These are phyloP conservation scores for Ophiostoma ips DNA, from an alignment of 2,329 filamentous ascomycete genomes.

Conservation along the genomic window DNA sequence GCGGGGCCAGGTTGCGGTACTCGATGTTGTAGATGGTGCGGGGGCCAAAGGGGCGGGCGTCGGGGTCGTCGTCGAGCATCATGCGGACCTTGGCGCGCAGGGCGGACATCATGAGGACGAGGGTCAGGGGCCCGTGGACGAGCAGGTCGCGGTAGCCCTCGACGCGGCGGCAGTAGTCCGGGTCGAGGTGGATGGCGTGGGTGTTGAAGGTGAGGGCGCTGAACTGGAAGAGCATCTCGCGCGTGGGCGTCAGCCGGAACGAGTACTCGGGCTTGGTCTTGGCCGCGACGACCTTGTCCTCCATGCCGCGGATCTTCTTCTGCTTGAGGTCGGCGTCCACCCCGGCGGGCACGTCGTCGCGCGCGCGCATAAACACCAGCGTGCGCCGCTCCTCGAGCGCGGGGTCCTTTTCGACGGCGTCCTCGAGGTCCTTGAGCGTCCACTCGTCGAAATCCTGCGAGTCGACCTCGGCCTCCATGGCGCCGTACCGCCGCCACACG, in stretches of 20 bases:
- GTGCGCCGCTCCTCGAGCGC: constrained; percentile 34
- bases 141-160: constrained; percentile 66
- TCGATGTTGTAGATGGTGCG: constrained; percentile 20
- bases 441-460: constrained; percentile 1
- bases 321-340: not conserved
- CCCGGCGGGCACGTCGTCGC: constrained; percentile 5
- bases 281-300: not conserved
- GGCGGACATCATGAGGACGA: constrained; percentile 62
- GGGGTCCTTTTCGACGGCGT: constrained; percentile 9
- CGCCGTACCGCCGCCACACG: constrained; percentile 25
- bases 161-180: constrained; percentile 48
- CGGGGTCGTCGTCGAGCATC: constrained; percentile 23
- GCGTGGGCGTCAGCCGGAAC: constrained; percentile 49
- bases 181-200: constrained; percentile 79
- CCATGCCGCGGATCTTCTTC: not conserved
- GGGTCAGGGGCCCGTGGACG: constrained; percentile 74
- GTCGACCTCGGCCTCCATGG: not conserved
- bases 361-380: constrained; percentile 38
- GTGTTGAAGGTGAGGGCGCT: constrained; percentile 86
- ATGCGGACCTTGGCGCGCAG: constrained; percentile 32
- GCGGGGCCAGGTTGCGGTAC: constrained; percentile 70
- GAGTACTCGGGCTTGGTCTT: constrained; percentile 20
- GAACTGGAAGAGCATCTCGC: constrained; percentile 72
- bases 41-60: not conserved
- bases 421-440: constrained; percentile 3